These are phyloP conservation scores for Wilhelminamyces savonicus DNA, from an alignment of 805 yeast genomes.

Conservation along the genomic window DNA sequence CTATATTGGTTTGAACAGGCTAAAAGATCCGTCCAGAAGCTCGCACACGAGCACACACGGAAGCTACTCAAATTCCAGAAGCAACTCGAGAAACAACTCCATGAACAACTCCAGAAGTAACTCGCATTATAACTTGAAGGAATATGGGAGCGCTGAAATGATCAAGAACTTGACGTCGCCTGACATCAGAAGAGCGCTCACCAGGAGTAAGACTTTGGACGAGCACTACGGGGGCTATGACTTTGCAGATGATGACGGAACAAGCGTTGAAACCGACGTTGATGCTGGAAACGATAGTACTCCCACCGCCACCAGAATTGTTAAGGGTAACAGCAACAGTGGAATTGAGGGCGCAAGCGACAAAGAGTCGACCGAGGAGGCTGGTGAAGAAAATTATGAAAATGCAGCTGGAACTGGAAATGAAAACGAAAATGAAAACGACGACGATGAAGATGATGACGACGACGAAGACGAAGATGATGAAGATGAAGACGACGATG, in stretches of 20 bases:
- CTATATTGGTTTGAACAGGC: conserved; percentile 30
- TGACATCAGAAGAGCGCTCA: conserved; percentile 14
- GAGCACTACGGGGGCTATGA: conserved; percentile 6
- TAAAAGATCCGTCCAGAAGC: conserved; percentile 27
- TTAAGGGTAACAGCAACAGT: background rate
- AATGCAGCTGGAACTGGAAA: conserved; percentile 1
- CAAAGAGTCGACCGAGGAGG: background rate
- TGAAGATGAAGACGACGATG: conserved; percentile 1
- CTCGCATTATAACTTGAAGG: conserved; percentile 15
- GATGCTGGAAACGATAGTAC: conserved; percentile 2
- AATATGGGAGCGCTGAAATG: conserved; percentile 6
- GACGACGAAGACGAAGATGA: conserved; percentile 1
- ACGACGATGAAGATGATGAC: conserved; percentile 1
- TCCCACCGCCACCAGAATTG: conserved; percentile 1
- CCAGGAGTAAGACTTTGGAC: conserved; percentile 1
- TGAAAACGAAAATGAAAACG: conserved; percentile 2
- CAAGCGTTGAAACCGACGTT: background rate
- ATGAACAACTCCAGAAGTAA: conserved; percentile 13
- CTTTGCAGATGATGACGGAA: conserved; percentile 3
- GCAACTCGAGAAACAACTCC: too few species aligned
- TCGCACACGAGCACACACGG: conserved; percentile 1
- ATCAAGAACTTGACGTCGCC: conserved; percentile 18
- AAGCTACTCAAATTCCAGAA: background rate
- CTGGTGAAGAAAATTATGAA: conserved; percentile 3
- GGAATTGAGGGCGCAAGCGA: background rate